These are phyloP conservation scores for Fibroporia radiculosa DNA, from an alignment of 768 basidiomycete species.

Conservation along the genomic window DNA sequence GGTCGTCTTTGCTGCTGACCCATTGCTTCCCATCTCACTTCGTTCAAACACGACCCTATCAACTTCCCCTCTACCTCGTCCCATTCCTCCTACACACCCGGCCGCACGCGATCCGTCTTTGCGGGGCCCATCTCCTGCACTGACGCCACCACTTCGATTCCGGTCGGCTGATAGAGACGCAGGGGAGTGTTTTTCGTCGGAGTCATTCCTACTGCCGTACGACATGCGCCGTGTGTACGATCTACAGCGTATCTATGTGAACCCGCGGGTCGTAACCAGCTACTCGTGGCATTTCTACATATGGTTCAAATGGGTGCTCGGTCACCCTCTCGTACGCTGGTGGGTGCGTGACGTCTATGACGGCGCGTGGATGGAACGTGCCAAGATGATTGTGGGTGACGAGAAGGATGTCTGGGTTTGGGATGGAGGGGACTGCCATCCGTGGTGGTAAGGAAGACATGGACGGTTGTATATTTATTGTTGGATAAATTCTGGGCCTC, in stretches of 20 bases:
- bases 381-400: conserved; percentile 30
- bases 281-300: conserved; percentile 27
- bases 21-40: conserved; percentile 30
- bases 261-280: conserved; percentile 31
- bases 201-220: conserved; percentile 35
- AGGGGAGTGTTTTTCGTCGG: conserved; percentile 29
- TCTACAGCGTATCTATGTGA: conserved; percentile 28
- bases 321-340: conserved; percentile 33
- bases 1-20: conserved; percentile 32
- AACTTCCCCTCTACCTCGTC: conserved; percentile 19
- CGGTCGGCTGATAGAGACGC: conserved; percentile 20
- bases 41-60: conserved; percentile 33
- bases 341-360: conserved; percentile 31
- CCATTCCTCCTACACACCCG: conserved; percentile 25
- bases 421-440: conserved; percentile 30
- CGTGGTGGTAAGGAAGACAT: conserved; percentile 17
- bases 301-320: conserved; percentile 24
- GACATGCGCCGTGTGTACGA: conserved; percentile 33
- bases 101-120: conserved; percentile 14
- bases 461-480: too few species aligned
- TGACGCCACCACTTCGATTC: conserved; percentile 26
- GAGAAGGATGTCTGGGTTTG: conserved; percentile 23
- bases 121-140: conserved; percentile 19
- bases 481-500: too few species aligned
- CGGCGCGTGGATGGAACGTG: conserved; percentile 31